Evolutionary conservation across 805 yeast species (phyloP).

Genomic region (Brettanomyces bruxellensis): DNA sequence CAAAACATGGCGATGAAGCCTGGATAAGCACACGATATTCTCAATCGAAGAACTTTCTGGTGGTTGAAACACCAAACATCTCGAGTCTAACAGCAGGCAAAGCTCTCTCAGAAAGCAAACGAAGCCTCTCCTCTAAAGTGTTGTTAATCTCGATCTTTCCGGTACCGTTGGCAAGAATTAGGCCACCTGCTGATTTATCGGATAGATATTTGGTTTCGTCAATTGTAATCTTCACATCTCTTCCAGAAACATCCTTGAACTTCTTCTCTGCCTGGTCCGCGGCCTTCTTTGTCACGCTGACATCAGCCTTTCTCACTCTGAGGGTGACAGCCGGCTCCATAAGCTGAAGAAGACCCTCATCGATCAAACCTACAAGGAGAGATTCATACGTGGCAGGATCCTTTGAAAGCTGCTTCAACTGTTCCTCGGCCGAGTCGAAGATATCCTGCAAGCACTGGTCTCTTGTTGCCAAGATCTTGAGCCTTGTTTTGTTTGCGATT

Average conservation of each 20-base stretch:
- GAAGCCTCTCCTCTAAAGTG: constrained; percentile 90
- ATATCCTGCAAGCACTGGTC: constrained; percentile 71
- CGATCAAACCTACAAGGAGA: constrained; percentile 66
- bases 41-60: constrained; percentile 86
- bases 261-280: constrained; percentile 50
- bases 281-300: constrained; percentile 51
- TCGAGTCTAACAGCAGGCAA: constrained; percentile 90
- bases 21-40: too few relatives aligned
- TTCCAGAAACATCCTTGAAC: constrained; percentile 55
- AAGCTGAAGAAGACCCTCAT: constrained; percentile 65
- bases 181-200: constrained; percentile 78
- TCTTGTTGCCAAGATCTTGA: constrained; percentile 79
- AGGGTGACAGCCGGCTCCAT: constrained; percentile 63
- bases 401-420: constrained; percentile 49
- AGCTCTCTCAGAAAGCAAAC: constrained; percentile 71
- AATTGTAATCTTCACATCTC: constrained; percentile 44
- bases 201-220: constrained; percentile 51
- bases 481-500: constrained; percentile 89
- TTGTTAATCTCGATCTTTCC: constrained; percentile 88
- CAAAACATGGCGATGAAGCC: too few relatives aligned
- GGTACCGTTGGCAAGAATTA: constrained; percentile 52
- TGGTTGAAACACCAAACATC: constrained; percentile 72
- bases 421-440: constrained; percentile 57
- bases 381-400: constrained; percentile 55
- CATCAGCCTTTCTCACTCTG: constrained; percentile 60